A percentile compares a stretch with the other conserved stretches of the same genome.
Conservation (phyloP, 495 filamentous ascomycete genomes). For the Penicillium chermesinum region DNA sequence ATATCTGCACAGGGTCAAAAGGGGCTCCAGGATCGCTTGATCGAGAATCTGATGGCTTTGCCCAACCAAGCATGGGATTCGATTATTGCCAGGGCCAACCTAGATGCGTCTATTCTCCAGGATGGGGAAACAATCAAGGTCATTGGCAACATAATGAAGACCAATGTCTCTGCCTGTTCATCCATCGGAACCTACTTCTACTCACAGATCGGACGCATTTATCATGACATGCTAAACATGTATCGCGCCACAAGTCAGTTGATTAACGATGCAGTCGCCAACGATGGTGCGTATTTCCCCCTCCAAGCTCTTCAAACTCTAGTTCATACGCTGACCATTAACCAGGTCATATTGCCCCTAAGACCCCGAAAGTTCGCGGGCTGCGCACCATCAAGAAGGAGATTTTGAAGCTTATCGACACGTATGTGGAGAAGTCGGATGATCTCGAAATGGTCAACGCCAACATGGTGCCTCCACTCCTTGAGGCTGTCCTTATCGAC, state of each 20-base stretch:
- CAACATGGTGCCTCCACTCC: conserved; percentile 93
- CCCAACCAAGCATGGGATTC: conserved; percentile 93
- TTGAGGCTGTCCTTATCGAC: conserved; percentile 90
- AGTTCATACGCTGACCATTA: not conserved
- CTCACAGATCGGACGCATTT: conserved; percentile 97
- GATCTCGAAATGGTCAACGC: conserved; percentile 86
- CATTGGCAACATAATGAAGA: conserved; percentile 99
- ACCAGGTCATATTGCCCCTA: conserved; percentile 84
- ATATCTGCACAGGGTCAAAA: conserved; percentile 96
- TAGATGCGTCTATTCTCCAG: conserved; percentile 76
- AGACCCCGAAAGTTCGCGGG: conserved; percentile 92
- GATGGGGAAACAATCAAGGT: conserved; percentile 94
- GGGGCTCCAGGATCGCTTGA: conserved; percentile 80
- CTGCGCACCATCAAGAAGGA: conserved; percentile 98
- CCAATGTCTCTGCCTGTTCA: conserved; percentile 93
- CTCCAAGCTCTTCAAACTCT: not conserved
- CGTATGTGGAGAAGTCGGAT: conserved; percentile 95
- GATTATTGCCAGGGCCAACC: conserved; percentile 80
- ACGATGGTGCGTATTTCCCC: conserved; percentile 59
- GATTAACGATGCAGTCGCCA: conserved; percentile 83
- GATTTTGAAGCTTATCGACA: conserved; percentile 96
- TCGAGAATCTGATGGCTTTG: conserved; percentile 85
- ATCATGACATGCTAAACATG: conserved; percentile 98
- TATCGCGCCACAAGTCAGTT: conserved; percentile 93
- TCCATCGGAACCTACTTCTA: conserved; percentile 97